A percentile compares a stretch with the other conserved stretches of the same genome.
Evolutionary conservation across 176 grass and related monocot genomes (phyloP).

Genomic region (Hsuehochloa calcarea): DNA sequence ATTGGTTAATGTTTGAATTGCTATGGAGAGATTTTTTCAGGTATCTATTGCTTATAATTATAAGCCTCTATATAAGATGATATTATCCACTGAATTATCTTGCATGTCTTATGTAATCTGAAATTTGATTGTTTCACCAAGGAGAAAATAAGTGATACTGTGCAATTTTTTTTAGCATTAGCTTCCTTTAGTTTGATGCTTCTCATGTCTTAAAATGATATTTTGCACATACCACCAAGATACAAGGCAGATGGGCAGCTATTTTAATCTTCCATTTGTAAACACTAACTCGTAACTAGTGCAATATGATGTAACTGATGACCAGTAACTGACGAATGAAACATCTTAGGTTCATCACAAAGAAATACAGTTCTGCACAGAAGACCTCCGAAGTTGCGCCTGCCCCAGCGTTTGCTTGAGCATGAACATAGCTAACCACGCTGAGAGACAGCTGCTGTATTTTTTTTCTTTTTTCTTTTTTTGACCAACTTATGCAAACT

Average conservation of each 20-base stretch:
- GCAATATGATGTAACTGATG: slow-evolving; percentile 5
- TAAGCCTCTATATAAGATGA: background rate
- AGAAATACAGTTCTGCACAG: slow-evolving; percentile 78
- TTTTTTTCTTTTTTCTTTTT: slow-evolving; percentile 1
- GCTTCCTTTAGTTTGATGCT: background rate
- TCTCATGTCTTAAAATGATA: background rate
- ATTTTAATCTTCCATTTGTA: background rate
- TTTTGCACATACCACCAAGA: background rate
- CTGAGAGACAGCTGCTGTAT: background rate
- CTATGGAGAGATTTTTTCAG: slow-evolving; percentile 99
- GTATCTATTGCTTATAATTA: slow-evolving; percentile 30
- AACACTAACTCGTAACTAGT: background rate
- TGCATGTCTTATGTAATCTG: background rate
- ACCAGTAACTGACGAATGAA: slow-evolving; percentile 18
- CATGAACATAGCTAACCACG: slow-evolving; percentile 34
- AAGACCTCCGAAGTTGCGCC: slow-evolving; percentile 59
- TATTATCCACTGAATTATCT: slow-evolving; percentile 9
- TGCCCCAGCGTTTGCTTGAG: slow-evolving; percentile 48
- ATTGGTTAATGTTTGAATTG: slow-evolving; percentile 97
- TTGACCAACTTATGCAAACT: slow-evolving; percentile 17
- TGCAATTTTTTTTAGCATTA: background rate
- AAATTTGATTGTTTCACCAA: slow-evolving; percentile 8
- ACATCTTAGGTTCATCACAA: slow-evolving; percentile 75
- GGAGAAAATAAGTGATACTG: background rate
- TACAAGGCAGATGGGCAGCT: background rate